Evolutionary conservation across 208 protist genomes (phyloP).

Genomic region (Leishmania major): DNA sequence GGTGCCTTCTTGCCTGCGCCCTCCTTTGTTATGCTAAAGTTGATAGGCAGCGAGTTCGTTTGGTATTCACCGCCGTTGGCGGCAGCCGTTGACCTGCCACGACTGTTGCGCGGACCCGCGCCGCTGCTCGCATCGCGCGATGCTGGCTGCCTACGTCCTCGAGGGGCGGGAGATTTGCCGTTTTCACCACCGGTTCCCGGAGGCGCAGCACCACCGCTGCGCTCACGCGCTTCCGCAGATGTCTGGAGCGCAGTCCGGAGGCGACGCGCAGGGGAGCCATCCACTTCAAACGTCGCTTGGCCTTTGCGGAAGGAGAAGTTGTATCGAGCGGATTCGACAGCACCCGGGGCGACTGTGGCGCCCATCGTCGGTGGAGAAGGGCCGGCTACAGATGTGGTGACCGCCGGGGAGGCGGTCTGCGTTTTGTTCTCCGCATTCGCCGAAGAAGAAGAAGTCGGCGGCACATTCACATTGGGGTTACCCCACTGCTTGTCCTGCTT

Average conservation of each 20-base stretch:
- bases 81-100: conserved; percentile 1
- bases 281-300: conserved; percentile 40
- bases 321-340: conserved; percentile 36
- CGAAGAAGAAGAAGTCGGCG: background rate
- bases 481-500: background rate
- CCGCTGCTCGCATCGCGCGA: conserved; percentile 13
- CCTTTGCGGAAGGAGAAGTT: conserved; percentile 56
- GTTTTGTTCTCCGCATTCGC: background rate
- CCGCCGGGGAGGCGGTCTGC: background rate
- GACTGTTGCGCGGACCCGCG: background rate
- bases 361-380: conserved; percentile 1
- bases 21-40: conserved; percentile 36
- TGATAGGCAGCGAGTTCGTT: conserved; percentile 66
- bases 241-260: conserved; percentile 17
- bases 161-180: background rate
- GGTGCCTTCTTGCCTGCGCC: background rate
- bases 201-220: background rate
- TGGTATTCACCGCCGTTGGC: conserved; percentile 34
- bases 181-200: background rate
- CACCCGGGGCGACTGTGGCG: background rate
- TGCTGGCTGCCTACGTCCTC: conserved; percentile 8
- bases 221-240: conserved; percentile 15
- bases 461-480: conserved; percentile 2
- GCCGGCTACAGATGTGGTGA: background rate
- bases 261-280: background rate